These are phyloP conservation scores for Schizochytrium sp. DNA, from an alignment of 108 stramenopile species.

Conservation along the genomic window DNA sequence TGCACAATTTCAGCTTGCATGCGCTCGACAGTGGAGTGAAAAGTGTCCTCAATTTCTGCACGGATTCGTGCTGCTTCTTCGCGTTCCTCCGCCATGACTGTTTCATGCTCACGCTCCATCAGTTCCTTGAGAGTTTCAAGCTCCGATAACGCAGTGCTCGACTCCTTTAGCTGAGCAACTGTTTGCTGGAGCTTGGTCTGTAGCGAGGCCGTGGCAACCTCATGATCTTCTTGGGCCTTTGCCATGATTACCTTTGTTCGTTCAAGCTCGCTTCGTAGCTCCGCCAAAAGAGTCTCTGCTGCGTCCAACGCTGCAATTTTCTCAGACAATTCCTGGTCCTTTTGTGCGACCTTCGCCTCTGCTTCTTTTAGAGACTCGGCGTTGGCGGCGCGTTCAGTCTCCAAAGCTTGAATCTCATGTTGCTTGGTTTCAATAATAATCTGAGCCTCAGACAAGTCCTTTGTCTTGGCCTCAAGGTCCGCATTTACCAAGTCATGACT, in stretches of 20 bases:
- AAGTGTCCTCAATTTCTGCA: conserved; percentile 18
- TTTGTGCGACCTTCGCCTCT: no score
- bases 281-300: background rate
- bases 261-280: background rate
- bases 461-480: no score
- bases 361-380: no score
- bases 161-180: conserved; percentile 14
- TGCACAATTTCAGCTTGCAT: background rate
- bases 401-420: no score
- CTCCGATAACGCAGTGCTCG: background rate
- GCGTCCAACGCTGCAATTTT: background rate
- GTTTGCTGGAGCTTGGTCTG: background rate
- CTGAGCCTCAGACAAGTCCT: no score
- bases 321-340: no score
- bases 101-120: conserved; percentile 9
- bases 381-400: no score
- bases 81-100: background rate
- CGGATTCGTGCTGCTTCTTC: conserved; percentile 8
- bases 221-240: background rate
- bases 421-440: no score
- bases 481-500: no score
- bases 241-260: background rate
- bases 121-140: conserved; percentile 6
- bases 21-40: conserved; percentile 11
- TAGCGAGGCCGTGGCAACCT: background rate